Evolutionary conservation across 75 land plant species (phyloP), one percentile per base, ranked within the genome.

Genomic region (Larix kaempferi): DNA sequence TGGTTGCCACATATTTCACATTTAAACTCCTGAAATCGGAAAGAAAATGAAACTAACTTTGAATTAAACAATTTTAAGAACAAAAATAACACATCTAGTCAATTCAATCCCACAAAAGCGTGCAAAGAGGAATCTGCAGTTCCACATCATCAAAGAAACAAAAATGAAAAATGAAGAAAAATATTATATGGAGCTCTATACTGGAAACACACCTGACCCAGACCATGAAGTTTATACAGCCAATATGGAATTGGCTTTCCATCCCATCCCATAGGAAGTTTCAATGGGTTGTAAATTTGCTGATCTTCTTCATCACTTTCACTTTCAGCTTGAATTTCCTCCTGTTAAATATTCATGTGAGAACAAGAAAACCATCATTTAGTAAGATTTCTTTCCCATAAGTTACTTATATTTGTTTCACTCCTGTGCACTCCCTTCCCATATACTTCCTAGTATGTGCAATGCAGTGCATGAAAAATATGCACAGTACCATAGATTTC

Each of bases 221-320:
- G 92, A 26, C 99, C 99, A 86, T 98, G 99, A 84, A 98, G 98
- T 81, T 98, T 97, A 80, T 98, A 98, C 2, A 98, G 82, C 99
- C 99, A 98, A 67, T 98, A 98, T 29, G 99, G 99, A 61, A 98
- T 98, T 56, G 99, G 99, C 81, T 98, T 98, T 58, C 99, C 99
- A 90, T 98, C 99, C 94, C 93, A 98, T 58, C 99, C 99, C 95
- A 98, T 91, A n/a, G 99, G 99, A 73, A 98, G 67, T 79, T 98
- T 98, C 27, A 98, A 86, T 73, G 99, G 99, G 82, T 98, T 98
- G 76, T 98, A 98, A 22, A 98, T 89, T 79, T 91, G 98, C 82
- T 95, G 96, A 60, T 98, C 99, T 2, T 98, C 99, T 56, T 98
- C 99, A 69, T 98, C 99, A 79, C 98, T 95, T 74, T 98, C 99